phyloP scores from a whole-genome alignment of 441 rosid genomes.

The Omphalea diandra region DNA sequence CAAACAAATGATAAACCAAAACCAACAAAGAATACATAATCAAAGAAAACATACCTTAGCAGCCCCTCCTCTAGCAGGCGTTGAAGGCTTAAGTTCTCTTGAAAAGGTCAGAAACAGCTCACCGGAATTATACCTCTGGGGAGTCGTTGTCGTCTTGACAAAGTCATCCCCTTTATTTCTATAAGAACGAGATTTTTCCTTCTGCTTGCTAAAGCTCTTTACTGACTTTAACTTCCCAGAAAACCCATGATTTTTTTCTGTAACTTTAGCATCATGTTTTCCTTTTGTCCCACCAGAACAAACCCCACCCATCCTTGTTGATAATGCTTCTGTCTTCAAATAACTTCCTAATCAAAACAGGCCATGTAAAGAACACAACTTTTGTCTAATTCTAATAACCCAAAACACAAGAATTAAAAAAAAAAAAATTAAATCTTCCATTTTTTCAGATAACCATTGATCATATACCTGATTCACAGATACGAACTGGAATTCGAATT shows the following conservation, averaged over 20 bases:
- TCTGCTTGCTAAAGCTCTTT: conserved; percentile 37
- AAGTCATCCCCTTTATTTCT: conserved; percentile 15
- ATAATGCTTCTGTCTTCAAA: background rate
- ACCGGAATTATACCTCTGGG: conserved; percentile 34
- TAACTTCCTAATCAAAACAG: background rate
- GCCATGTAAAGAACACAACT: background rate
- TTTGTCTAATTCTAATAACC: background rate
- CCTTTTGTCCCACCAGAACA: conserved; percentile 52
- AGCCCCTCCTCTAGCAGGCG: conserved; percentile 36
- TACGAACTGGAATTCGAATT: background rate
- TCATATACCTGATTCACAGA: background rate
- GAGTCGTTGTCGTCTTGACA: conserved; percentile 28
- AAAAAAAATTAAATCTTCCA: background rate
- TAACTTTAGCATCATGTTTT: conserved; percentile 26
- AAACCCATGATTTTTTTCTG: conserved; percentile 26
- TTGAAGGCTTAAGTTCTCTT: conserved; percentile 56
- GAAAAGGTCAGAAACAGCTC: conserved; percentile 46
- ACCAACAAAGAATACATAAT: background rate
- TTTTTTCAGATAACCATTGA: background rate
- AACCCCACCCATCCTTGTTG: conserved; percentile 60
- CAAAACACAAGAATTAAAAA: background rate
- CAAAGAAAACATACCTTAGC: conserved; percentile 44
- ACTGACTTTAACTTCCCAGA: conserved; percentile 56
- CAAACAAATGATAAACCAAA: background rate
- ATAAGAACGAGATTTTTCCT: conserved; percentile 23